Evolutionary conservation across 352 stramenopile genomes (phyloP).

Genomic region (Pythium periplocum): DNA sequence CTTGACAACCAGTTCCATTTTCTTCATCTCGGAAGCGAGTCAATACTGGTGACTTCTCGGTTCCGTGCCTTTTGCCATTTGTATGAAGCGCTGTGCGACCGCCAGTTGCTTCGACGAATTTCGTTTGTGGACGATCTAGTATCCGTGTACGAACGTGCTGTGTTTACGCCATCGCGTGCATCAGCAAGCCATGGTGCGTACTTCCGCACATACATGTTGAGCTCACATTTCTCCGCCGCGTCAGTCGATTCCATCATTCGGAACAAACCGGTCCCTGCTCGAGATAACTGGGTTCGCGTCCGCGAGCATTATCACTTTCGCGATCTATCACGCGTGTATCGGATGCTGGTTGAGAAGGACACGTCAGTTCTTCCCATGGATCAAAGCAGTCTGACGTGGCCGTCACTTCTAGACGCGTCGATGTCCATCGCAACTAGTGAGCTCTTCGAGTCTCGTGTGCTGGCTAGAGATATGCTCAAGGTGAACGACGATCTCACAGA

Average conservation of each 20-base stretch:
- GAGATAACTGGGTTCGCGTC: too few relatives aligned
- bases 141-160: constrained; percentile 15
- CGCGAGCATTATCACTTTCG: too few relatives aligned
- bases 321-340: too few relatives aligned
- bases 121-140: constrained; percentile 26
- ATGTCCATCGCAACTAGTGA: not conserved
- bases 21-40: constrained; percentile 14
- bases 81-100: constrained; percentile 21
- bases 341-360: too few relatives aligned
- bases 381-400: too few relatives aligned
- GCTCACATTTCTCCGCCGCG: constrained; percentile 18
- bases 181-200: constrained; percentile 18
- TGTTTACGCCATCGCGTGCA: constrained; percentile 26
- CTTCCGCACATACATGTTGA: constrained; percentile 20
- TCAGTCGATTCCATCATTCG: constrained; percentile 13
- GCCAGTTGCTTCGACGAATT: constrained; percentile 8
- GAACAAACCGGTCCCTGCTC: too few relatives aligned
- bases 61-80: constrained; percentile 22
- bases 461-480: constrained; percentile 7
- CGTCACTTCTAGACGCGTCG: too few relatives aligned
- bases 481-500: constrained; percentile 4
- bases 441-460: constrained; percentile 6
- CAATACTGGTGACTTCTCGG: constrained; percentile 20
- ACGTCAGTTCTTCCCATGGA: too few relatives aligned
- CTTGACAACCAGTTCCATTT: constrained; percentile 22